Conservation (phyloP, 495 filamentous ascomycete genomes). For the Aspergillus indologenus region DNA sequence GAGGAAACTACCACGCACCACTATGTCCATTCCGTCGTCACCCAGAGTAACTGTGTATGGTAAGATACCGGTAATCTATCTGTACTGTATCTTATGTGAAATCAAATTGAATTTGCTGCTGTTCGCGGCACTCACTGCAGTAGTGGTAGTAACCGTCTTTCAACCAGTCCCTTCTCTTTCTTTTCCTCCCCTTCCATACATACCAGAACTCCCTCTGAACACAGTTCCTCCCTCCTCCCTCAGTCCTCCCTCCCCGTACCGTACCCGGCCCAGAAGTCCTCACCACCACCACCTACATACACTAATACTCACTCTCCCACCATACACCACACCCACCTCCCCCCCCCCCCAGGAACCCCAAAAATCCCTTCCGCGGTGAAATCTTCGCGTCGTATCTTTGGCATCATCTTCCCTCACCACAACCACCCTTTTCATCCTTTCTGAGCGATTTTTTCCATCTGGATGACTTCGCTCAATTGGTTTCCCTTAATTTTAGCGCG, state of each 20-base stretch:
- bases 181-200: conserved; percentile 10
- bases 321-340: neutral
- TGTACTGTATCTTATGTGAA: conserved; percentile 1
- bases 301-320: conserved; percentile 6
- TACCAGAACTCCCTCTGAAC: neutral
- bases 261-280: conserved; percentile 21
- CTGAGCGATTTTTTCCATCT: conserved; percentile 49
- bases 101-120: conserved; percentile 11
- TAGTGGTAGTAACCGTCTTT: conserved; percentile 9
- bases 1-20: neutral
- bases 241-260: neutral
- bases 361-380: conserved; percentile 39
- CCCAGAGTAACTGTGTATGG: conserved; percentile 3
- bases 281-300: conserved; percentile 19
- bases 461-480: conserved; percentile 48
- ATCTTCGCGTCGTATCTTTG: conserved; percentile 36
- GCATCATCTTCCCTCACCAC: conserved; percentile 45
- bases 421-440: conserved; percentile 53
- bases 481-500: conserved; percentile 47
- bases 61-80: neutral
- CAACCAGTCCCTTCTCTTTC: neutral
- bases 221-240: neutral
- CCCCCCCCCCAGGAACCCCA: conserved; percentile 3
- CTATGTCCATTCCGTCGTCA: neutral
- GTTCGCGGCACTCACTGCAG: conserved; percentile 20